Evolutionary conservation across 2,329 filamentous ascomycete genomes (phyloP).

Genomic region (Didymosphaeria variabile): DNA sequence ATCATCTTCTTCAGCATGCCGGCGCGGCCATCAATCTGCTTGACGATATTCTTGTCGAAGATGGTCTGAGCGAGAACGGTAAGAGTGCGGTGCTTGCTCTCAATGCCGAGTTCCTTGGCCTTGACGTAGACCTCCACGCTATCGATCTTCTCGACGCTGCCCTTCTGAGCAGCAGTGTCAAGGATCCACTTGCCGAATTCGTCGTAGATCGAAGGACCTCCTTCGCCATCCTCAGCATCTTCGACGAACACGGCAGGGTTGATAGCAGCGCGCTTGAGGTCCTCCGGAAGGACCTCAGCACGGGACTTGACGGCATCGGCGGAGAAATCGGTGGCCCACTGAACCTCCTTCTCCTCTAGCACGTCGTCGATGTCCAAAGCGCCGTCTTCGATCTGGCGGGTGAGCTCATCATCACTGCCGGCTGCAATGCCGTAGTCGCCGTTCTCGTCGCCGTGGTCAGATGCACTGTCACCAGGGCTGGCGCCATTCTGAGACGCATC

Average conservation of each 20-base stretch:
- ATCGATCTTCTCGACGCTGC: constrained; percentile 79
- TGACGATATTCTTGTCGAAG: constrained; percentile 88
- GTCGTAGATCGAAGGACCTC: constrained; percentile 83
- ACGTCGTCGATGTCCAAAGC: constrained; percentile 79
- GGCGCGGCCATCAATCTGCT: constrained; percentile 85
- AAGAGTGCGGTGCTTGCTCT: constrained; percentile 91
- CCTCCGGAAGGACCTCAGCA: constrained; percentile 89
- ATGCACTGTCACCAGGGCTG: constrained; percentile 73
- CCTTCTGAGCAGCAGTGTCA: constrained; percentile 73
- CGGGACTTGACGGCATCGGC: constrained; percentile 94
- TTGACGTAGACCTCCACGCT: constrained; percentile 95
- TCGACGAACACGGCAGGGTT: constrained; percentile 90
- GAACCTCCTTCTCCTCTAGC: constrained; percentile 78
- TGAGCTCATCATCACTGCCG: constrained; percentile 91
- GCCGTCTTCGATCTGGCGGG: constrained; percentile 74
- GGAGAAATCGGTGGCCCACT: constrained; percentile 97
- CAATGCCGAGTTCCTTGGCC: constrained; percentile 94
- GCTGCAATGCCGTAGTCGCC: constrained; percentile 73
- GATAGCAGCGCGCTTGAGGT: constrained; percentile 88
- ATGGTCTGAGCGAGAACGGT: constrained; percentile 92
- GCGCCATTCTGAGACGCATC: constrained; percentile 63
- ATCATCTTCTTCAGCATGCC: constrained; percentile 91
- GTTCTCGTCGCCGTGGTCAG: constrained; percentile 71
- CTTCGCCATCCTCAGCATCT: constrained; percentile 82
- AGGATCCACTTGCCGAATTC: constrained; percentile 93